Percentiles rank a stretch among this genome's conserved stretches.
phyloP scores from a whole-genome alignment of 2,329 filamentous ascomycete species.

The Ophiocordyceps camponoti-rufipedis region DNA sequence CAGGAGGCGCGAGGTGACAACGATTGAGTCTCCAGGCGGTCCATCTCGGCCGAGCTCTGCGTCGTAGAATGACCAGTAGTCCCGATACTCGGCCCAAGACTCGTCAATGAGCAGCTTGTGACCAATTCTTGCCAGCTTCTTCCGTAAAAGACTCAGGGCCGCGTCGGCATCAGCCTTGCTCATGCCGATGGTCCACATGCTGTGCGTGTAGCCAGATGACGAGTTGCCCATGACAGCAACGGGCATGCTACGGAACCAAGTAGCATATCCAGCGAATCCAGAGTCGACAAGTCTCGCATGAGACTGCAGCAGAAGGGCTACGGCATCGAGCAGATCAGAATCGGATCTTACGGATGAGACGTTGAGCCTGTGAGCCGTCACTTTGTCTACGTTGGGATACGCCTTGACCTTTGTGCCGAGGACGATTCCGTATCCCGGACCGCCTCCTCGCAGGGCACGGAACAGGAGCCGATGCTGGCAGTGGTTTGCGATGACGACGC shows the following conservation, averaged over 20 bases:
- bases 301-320: conserved; percentile 11
- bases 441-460: conserved; percentile 18
- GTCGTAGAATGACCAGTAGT: conserved; percentile 14
- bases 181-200: conserved; percentile 11
- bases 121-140: conserved; percentile 5
- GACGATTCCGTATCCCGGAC: conserved; percentile 13
- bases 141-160: conserved; percentile 6
- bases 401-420: conserved; percentile 18
- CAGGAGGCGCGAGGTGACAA: conserved; percentile 11
- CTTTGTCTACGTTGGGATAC: conserved; percentile 8
- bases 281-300: conserved; percentile 12
- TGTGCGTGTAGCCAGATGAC: conserved; percentile 11
- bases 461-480: conserved; percentile 17
- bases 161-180: conserved; percentile 6
- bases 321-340: conserved; percentile 8
- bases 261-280: conserved; percentile 12
- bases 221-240: conserved; percentile 7
- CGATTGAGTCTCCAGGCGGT: conserved; percentile 6
- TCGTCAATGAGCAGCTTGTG: conserved; percentile 7
- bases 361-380: conserved; percentile 5
- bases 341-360: conserved; percentile 7
- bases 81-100: conserved; percentile 7
- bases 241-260: conserved; percentile 10
- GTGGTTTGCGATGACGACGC: conserved; percentile 13
- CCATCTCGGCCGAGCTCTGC: conserved; percentile 8